Percentiles rank a stretch among this genome's conserved stretches.
Evolutionary conservation across 2,329 filamentous ascomycete genomes (phyloP).

Genomic region (Fusarium nanum): DNA sequence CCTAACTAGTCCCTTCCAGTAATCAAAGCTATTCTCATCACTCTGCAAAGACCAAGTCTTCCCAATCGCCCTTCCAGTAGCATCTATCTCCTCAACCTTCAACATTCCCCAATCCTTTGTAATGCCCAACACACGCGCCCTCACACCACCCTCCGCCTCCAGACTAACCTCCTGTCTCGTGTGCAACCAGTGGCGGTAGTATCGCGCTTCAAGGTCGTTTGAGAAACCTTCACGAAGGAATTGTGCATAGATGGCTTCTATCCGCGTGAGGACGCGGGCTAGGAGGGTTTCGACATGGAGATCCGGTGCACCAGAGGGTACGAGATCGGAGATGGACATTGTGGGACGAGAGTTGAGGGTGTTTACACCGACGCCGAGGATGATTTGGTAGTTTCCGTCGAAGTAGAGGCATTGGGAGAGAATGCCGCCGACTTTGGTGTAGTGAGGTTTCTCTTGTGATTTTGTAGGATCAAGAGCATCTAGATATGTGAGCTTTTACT

Average conservation of each 20-base stretch:
- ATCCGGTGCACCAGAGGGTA: conserved; percentile 62
- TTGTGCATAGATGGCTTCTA: conserved; percentile 80
- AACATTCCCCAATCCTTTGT: conserved; percentile 92
- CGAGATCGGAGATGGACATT: conserved; percentile 82
- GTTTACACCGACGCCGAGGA: conserved; percentile 90
- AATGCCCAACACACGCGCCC: conserved; percentile 85
- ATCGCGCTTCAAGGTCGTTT: conserved; percentile 75
- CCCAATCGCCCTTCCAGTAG: conserved; percentile 78
- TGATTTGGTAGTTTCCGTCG: conserved; percentile 80
- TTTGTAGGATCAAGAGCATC: conserved; percentile 74
- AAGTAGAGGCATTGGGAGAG: conserved; percentile 89
- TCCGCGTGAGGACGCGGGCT: conserved; percentile 79
- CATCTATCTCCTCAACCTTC: conserved; percentile 83
- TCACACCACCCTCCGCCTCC: conserved; percentile 80
- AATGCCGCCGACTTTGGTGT: conserved; percentile 94
- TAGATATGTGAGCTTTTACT: conserved; percentile 38
- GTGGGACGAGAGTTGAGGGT: conserved; percentile 86
- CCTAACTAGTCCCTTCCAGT: conserved; percentile 88
- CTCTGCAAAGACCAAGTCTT: conserved; percentile 88
- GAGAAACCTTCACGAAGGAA: conserved; percentile 85
- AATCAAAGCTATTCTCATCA: conserved; percentile 98
- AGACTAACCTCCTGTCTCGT: conserved; percentile 77
- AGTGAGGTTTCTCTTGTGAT: conserved; percentile 60
- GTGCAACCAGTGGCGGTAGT: conserved; percentile 90
- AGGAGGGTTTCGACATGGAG: conserved; percentile 84